Conservation (phyloP, 768 basidiomycete species). For the Phallus indusiatus region DNA sequence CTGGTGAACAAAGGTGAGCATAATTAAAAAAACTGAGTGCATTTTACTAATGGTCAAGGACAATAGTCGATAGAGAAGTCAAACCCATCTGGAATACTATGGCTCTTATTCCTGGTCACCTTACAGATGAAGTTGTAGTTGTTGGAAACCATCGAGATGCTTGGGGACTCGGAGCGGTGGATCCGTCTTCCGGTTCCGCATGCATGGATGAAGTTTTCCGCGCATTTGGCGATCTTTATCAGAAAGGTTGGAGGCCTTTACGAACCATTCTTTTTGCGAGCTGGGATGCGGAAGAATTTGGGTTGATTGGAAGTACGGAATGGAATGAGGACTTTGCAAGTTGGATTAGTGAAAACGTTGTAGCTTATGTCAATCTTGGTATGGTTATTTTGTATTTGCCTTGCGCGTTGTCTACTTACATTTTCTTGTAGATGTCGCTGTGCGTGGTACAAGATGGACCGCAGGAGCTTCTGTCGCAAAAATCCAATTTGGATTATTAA, state of each 20-base stretch:
- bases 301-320: conserved; percentile 80
- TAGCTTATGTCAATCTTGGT: conserved; percentile 76
- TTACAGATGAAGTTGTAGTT: conserved; percentile 77
- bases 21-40: background rate
- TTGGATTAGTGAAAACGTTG: conserved; percentile 73
- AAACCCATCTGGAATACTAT: conserved; percentile 89
- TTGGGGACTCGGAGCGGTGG: conserved; percentile 76
- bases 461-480: conserved; percentile 33
- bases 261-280: conserved; percentile 64
- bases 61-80: conserved; percentile 60
- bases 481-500: conserved; percentile 51
- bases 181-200: conserved; percentile 75
- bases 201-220: conserved; percentile 69
- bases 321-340: conserved; percentile 87
- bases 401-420: background rate
- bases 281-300: conserved; percentile 71
- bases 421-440: conserved; percentile 4
- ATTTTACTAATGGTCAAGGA: background rate
- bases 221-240: conserved; percentile 58
- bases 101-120: conserved; percentile 72
- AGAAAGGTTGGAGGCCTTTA: conserved; percentile 76
- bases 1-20: conserved; percentile 48
- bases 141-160: conserved; percentile 86
- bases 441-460: background rate
- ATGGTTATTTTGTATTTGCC: background rate